Base-by-base conservation (phyloP, 2,329 filamentous ascomycete genomes). In the Teratosphaeriaceae sp. region DNA sequence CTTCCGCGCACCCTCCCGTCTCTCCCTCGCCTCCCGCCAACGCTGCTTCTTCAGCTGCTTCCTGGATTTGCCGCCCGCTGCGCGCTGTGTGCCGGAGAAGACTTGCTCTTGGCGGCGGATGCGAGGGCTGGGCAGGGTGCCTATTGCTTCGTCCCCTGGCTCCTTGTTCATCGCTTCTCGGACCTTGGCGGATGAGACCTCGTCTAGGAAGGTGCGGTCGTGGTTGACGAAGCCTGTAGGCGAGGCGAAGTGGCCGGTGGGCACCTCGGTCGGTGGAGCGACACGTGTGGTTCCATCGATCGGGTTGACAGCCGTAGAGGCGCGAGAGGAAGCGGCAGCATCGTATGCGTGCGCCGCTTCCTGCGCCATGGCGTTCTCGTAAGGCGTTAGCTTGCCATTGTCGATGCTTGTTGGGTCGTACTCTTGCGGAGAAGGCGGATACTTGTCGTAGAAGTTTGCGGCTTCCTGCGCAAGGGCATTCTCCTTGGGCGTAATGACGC, bases 221-320 rank as follows among this genome's bases (percentile, higher is more conserved):
- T 48, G 45, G 34, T 47, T 43, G 33, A 83, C 75, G 53, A 80
- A 84, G 0, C 79, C 80, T 1, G 79, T 83, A 1, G 80, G 79
- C 24, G 75, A 80, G 15, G 78, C 77, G 56, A 80, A 83, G 40
- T 75, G 74, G 3, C 76, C 77, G 4, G 75, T 74, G 9, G 44
- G 49, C 7, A 68, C 62, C 42, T 61, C 65, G 8, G 20, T 11
- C 36, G 71, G 69, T 56, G 51, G 44, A 26, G 46, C 38, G 23
- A 45, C 36, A 36, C 38, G 40, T 15, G 54, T 40, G 2, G 61
- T 71, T 2, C 66, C 68, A 48, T 71, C 68, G 27, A 84, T 78
- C 0, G 80, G 79, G 52, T 83, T 83, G 50, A 78, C 26, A 58
- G 12, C 54, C 50, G 20, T 45, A 15, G 18, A 15, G 19, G 38